These are phyloP conservation scores for Pythium scleroteichum DNA, from an alignment of 352 stramenopile genomes.

Conservation along the genomic window DNA sequence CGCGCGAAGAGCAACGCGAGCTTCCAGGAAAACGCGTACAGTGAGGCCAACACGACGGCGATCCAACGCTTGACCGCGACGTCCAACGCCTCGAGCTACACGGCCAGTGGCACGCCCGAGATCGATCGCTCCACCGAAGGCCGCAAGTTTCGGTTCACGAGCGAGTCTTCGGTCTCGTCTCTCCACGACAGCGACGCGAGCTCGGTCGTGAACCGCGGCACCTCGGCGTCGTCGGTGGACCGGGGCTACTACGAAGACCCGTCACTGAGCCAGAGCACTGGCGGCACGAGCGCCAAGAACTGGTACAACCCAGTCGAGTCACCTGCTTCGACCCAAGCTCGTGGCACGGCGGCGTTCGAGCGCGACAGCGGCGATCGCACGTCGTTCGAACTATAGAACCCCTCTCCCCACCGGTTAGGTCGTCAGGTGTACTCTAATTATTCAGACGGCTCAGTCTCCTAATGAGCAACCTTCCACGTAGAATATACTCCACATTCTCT, in stretches of 20 bases:
- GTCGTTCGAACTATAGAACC: conserved; percentile 67
- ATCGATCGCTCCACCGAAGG: not conserved
- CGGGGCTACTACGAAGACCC: conserved; percentile 30
- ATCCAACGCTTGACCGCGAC: conserved; percentile 1
- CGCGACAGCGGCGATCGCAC: conserved; percentile 40
- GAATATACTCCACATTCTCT: no score
- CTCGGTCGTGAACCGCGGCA: conserved; percentile 23
- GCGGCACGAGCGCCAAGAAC: conserved; percentile 21
- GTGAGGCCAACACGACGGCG: not conserved
- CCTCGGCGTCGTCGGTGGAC: conserved; percentile 31
- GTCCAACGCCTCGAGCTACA: conserved; percentile 16
- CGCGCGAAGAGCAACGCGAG: conserved; percentile 9
- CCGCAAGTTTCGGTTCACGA: conserved; percentile 38
- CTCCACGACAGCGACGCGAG: conserved; percentile 20
- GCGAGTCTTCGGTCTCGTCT: conserved; percentile 38
- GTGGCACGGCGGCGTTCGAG: conserved; percentile 29
- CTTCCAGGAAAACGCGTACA: conserved; percentile 10
- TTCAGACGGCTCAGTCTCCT: conserved; percentile 7
- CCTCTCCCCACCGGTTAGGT: not conserved
- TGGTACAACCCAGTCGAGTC: conserved; percentile 68
- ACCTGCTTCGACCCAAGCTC: conserved; percentile 33
- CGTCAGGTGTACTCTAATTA: conserved; percentile 17
- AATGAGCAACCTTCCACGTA: not conserved
- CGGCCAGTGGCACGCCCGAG: conserved; percentile 3
- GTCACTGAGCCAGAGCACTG: conserved; percentile 23